Conservation (phyloP, 1,284 basidiomycete genomes). For the Gomphus bonarii region DNA sequence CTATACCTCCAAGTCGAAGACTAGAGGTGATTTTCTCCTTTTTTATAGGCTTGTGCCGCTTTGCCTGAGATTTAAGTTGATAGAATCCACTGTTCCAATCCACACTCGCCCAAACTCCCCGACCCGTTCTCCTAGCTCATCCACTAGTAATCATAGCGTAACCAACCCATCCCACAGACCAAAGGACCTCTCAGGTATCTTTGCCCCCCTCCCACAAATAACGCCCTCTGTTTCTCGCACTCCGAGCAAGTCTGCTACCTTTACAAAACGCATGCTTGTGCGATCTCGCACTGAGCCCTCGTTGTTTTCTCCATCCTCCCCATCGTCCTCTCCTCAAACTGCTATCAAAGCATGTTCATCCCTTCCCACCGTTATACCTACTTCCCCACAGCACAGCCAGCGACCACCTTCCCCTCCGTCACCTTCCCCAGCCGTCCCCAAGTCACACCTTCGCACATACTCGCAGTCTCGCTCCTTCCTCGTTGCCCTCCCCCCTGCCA, state of each 20-base stretch:
- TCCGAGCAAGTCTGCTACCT: constrained; percentile 10
- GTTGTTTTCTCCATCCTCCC: constrained; percentile 23
- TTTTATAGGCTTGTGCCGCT: neutral
- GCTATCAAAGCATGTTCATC: constrained; percentile 6
- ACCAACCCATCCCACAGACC: constrained; percentile 17
- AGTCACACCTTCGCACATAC: constrained; percentile 47
- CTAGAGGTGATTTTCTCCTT: neutral
- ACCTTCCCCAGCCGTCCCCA: constrained; percentile 11
- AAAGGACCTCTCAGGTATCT: constrained; percentile 26
- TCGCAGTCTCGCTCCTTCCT: constrained; percentile 68
- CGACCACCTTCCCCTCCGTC: constrained; percentile 3
- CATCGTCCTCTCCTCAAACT: constrained; percentile 1
- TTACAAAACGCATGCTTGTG: constrained; percentile 34
- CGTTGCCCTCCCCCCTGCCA: constrained; percentile 37
- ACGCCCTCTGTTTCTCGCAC: constrained; percentile 3
- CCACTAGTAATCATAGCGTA: constrained; percentile 12
- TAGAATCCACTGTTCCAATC: neutral
- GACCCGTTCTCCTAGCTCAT: constrained; percentile 14
- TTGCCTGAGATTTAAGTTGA: neutral
- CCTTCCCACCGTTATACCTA: constrained; percentile 13
- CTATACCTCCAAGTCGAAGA: neutral
- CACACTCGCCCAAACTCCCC: constrained; percentile 5
- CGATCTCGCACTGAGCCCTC: constrained; percentile 46
- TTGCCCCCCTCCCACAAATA: constrained; percentile 11
- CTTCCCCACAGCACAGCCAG: constrained; percentile 9